These are phyloP conservation scores for Peronospora destructor DNA, from an alignment of 352 stramenopile species.

Conservation along the genomic window DNA sequence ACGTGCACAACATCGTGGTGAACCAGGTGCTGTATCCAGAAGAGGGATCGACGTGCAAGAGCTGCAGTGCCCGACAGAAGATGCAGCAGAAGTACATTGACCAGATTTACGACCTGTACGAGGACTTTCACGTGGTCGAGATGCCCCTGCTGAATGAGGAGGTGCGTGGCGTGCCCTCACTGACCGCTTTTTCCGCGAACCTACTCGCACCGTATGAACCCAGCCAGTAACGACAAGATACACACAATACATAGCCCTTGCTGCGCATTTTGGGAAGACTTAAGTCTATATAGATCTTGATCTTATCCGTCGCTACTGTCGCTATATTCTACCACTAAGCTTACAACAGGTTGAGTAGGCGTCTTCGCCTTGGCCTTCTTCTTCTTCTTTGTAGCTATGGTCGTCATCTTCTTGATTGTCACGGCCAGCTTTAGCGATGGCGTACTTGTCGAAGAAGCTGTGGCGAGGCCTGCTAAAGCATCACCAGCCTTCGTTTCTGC, in stretches of 20 bases:
- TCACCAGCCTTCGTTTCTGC: conserved; percentile 2
- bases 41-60: conserved; percentile 73
- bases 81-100: conserved; percentile 99
- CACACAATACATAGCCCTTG: neutral
- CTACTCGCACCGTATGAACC: conserved; percentile 92
- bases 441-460: conserved; percentile 3
- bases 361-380: conserved; percentile 36
- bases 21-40: conserved; percentile 97
- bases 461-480: neutral
- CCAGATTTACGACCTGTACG: conserved; percentile 99
- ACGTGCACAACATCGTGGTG: conserved; percentile 99
- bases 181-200: conserved; percentile 91
- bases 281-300: conserved; percentile 7
- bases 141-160: conserved; percentile 98
- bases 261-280: neutral
- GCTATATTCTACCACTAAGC: conserved; percentile 74
- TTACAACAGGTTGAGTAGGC: conserved; percentile 33
- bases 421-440: conserved; percentile 30
- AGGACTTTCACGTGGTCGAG: conserved; percentile 98
- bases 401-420: conserved; percentile 31
- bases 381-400: conserved; percentile 22
- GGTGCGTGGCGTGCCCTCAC: conserved; percentile 92
- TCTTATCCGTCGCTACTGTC: conserved; percentile 52
- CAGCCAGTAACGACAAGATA: conserved; percentile 31
- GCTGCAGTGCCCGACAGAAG: conserved; percentile 94